Evolutionary conservation across 352 stramenopile genomes (phyloP), one percentile per base, ranked within the genome.

Genomic region (Phytophthora nicotianae): DNA sequence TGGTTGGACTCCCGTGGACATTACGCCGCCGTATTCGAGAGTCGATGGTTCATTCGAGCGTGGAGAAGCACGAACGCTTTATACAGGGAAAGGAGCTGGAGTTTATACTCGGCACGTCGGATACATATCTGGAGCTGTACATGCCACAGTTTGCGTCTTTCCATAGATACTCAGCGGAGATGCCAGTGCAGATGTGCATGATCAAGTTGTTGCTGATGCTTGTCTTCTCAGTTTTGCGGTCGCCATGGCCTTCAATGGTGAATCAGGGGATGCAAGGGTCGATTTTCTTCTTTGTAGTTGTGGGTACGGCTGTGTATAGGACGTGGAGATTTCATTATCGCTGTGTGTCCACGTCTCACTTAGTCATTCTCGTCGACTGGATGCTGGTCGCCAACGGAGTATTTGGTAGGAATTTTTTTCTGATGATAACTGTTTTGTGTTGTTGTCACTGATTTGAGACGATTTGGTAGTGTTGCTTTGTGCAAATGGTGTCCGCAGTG

Each of bases 81-180:
- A 3, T 90, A 21, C 56, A 67, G 23, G 49, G 41, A 32, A 90
- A 82, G 14, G 83, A 91, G 50, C 29, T 90, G 2, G 78, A 84
- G 24, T 89, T 72, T 49, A 55, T 89, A 3, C 41, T 91, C 2
- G 64, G 71, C 10, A 81, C 73, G 1, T 91, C 80, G 5, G 75
- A 89, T 23, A 58, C 70, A 23, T 90, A 88, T 49, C 6, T 88
- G 21, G 78, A 87, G 48, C 54, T 90, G n/a, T 75, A 80, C 38
- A 70, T 87, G 58, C 75, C 79, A 14, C 65, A 76, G 35, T 77
- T 81, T 54, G 65, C 75, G 3, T 90, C 83, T 24, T 88, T 78
- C 32, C 55, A 29, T 8, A 72, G 69, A 37, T 50, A 73, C 6
- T 76, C 70, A 0, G 61, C 75, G 24, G 42, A 52, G 13, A 48